Percentiles rank a stretch among this genome's conserved stretches.
Conservation (phyloP, 2,329 filamentous ascomycete species). For the Aspergillus sp. region DNA sequence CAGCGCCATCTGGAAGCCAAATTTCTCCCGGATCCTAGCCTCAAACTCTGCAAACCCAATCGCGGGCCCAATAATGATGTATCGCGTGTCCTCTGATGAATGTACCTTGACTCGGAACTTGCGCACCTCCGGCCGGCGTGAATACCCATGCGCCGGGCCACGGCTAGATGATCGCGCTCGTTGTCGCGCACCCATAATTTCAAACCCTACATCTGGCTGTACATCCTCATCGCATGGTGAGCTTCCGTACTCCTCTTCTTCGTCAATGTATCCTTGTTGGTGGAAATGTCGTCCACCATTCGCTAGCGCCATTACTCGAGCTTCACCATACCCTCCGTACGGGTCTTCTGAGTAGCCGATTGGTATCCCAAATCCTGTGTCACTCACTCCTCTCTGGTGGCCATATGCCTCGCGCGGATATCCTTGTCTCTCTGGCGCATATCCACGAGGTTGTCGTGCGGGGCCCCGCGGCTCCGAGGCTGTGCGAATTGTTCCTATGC, state of each 20-base stretch:
- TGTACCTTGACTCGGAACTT: slow-evolving; percentile 93
- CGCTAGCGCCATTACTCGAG: slow-evolving; percentile 50
- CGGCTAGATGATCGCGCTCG: slow-evolving; percentile 31
- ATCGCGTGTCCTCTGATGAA: slow-evolving; percentile 78
- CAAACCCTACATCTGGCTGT: slow-evolving; percentile 72
- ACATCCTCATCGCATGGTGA: slow-evolving; percentile 67
- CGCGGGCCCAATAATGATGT: slow-evolving; percentile 77
- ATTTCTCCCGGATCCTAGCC: slow-evolving; percentile 81
- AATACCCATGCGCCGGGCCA: slow-evolving; percentile 28
- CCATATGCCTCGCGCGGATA: slow-evolving; percentile 31
- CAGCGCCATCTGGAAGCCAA: slow-evolving; percentile 62
- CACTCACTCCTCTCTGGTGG: slow-evolving; percentile 32
- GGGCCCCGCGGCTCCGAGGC: slow-evolving; percentile 54
- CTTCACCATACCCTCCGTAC: slow-evolving; percentile 64
- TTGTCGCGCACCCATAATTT: slow-evolving; percentile 63
- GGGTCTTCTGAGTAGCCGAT: slow-evolving; percentile 45
- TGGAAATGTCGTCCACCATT: slow-evolving; percentile 42
- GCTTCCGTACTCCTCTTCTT: slow-evolving; percentile 75
- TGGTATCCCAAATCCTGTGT: slow-evolving; percentile 27
- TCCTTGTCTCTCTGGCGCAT: slow-evolving; percentile 22
- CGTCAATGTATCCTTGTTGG: slow-evolving; percentile 69
- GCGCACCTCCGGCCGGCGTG: slow-evolving; percentile 61
- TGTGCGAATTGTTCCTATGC: slow-evolving; percentile 50
- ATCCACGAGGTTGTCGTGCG: slow-evolving; percentile 31
- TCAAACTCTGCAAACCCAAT: slow-evolving; percentile 76